Evolutionary conservation across 495 filamentous ascomycete species (phyloP), one percentile per base, ranked within the genome.

Genomic region (Chaetomium fimeti): DNA sequence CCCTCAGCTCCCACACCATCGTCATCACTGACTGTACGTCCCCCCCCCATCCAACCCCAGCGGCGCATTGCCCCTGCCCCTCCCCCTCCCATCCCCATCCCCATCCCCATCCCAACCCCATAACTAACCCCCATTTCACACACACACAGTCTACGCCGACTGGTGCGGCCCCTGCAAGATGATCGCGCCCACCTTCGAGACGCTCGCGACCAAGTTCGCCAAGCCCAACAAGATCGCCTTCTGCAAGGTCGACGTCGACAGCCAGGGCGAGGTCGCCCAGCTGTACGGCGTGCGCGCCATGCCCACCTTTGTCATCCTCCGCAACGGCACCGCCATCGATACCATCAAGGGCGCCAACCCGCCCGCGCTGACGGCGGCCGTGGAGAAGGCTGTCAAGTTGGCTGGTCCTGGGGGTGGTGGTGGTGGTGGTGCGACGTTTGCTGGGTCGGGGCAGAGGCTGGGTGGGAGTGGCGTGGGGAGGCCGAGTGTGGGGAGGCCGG

Each of bases 241-340:
- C 73, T 79, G 75, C 64, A 89, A 89, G 69, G 79, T 87, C 69
- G 78, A 89, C 70, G 84, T 85, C 65, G 86, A 88, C 71, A 76
- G 67, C 57, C 84, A 83, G 62, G 71, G 78, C 51, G 79, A 84
- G n/a, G 76, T 88, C 48, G 81, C 86, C 13, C 68, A 77, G 49
- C 69, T 75, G 64, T 86, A 87, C 68, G 71, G 76, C 59, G 80
- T 88, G 45, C 71, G 74, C 67, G 88, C 87, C 28, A 87, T 91
- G 84, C 93, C 93, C 1, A 96, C 92, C 54, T 96, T 97, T 80
- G 82, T 96, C 63, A 83, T 96, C 66, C 89, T 97, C 79, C 89
- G 93, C 75, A 85, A 85, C 68, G 87, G 89, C 64, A 80, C 83
- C 62, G 84, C 89, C 57, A 84, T 85, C 62, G 81, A 89, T 51